Evolutionary conservation across 352 stramenopile species (phyloP), one percentile per base, ranked within the genome.

Genomic region (Stephanocyclus meneghinianus): DNA sequence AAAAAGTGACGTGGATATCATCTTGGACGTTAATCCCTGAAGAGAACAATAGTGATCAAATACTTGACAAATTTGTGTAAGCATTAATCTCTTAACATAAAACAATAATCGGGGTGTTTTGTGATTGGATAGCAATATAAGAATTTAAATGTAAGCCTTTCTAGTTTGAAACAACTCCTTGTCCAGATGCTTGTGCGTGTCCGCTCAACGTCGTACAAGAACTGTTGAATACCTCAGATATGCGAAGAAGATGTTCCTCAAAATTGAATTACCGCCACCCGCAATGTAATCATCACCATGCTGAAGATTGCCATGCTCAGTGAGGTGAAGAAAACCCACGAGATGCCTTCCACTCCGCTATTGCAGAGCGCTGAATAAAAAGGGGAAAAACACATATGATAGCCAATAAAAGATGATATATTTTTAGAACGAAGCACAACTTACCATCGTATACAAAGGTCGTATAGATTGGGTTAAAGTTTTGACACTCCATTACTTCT

Each of bases 381-480:
- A 40, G 42, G 30, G 26, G 2, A 44, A 69, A 15, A 64, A 21
- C 11, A 15, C 8, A 6, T 21, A 53, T 6, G 45, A 16, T 10
- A 6, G 45, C 8, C 50, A 59, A 5, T 42, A 63, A 21, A 63
- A 21, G 18, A 44, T 1, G 35, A 66, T 51, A 35, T 66, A 35
- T 26, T 53, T 51, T 44, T n/a, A 57, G n/a, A 15, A 11, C 56
- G 13, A 45, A 61, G 29, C 10, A 45, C 32, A 59, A 50, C 63
- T 61, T 32, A 71, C 63, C 70, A 50, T 78, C 45, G 45, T 78
- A 72, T 18, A 32, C 45, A 47, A 62, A 60, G 15, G 29, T 30
- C 0, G 62, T 72, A 53, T 78, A 78, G 32, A 78, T 72, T 61
- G 71, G 71, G 45, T 78, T 71, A 26, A 78, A 78, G 16, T 71